Percentiles rank a stretch among this genome's conserved stretches.
These are phyloP conservation scores for Solanum clarkiae DNA, from an alignment of 257 asterid species.

Conservation along the genomic window DNA sequence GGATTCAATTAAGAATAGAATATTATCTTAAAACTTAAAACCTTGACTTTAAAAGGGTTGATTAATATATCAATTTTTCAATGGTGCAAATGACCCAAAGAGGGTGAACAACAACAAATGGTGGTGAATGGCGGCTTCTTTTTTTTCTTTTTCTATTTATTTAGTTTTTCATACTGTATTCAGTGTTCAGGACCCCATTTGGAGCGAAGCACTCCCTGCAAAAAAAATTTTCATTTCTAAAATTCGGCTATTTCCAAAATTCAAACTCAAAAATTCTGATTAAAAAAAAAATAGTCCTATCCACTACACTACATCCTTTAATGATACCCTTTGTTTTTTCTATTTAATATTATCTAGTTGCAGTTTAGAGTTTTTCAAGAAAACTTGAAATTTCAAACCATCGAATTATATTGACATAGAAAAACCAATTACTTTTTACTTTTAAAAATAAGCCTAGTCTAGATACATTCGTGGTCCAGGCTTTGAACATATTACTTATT, in stretches of 20 bases:
- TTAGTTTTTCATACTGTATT: no score
- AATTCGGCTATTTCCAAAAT: fast-evolving
- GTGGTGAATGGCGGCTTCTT: neutral
- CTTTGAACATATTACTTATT: neutral
- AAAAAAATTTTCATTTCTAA: no score
- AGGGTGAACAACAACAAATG: neutral
- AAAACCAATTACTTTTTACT: neutral
- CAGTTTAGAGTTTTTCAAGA: neutral
- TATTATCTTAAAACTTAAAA: no score
- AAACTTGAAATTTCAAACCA: neutral
- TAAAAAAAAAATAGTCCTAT: fast-evolving
- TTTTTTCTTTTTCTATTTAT: no score
- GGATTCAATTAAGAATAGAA: neutral
- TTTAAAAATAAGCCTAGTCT: neutral
- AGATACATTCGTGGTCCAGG: neutral
- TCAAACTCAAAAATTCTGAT: no score
- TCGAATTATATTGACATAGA: neutral
- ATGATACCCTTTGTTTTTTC: neutral
- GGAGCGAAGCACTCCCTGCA: no score
- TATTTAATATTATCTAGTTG: neutral
- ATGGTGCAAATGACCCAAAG: neutral
- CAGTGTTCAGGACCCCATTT: no score
- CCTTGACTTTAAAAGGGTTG: neutral
- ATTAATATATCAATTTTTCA: neutral
- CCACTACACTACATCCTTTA: no score